Evolutionary conservation across 805 yeast genomes (phyloP).

Genomic region (Nematodospora valgi): DNA sequence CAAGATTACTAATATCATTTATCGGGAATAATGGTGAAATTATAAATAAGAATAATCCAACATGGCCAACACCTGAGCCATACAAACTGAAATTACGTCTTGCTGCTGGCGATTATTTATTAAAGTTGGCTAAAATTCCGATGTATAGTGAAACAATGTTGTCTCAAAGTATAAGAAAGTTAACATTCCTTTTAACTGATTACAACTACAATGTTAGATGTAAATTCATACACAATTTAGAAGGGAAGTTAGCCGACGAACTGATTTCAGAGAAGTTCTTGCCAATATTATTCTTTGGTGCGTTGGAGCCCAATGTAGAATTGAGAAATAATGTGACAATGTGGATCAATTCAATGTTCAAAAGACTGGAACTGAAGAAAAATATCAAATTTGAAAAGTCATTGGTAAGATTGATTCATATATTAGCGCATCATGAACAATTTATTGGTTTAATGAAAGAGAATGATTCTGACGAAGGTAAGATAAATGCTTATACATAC

Average conservation of each 20-base stretch:
- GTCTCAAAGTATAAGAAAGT: conserved; percentile 47
- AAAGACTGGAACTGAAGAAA: conserved; percentile 26
- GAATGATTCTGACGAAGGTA: conserved; percentile 14
- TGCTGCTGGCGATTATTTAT: conserved; percentile 60
- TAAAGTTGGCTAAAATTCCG: conserved; percentile 61
- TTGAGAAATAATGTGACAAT: conserved; percentile 52
- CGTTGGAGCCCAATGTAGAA: conserved; percentile 63
- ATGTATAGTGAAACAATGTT: conserved; percentile 50
- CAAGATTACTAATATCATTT: conserved; percentile 63
- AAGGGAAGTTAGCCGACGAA: conserved; percentile 48
- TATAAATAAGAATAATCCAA: conserved; percentile 40
- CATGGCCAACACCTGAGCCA: conserved; percentile 59
- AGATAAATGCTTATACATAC: conserved; percentile 42
- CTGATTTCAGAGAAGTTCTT: conserved; percentile 61
- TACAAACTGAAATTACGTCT: conserved; percentile 63
- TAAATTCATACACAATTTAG: conserved; percentile 47
- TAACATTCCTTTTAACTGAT: conserved; percentile 66
- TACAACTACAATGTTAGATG: conserved; percentile 55
- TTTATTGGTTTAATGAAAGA: conserved; percentile 41
- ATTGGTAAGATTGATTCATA: conserved; percentile 63
- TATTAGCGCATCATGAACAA: conserved; percentile 73
- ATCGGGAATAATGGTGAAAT: conserved; percentile 80
- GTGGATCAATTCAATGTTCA: conserved; percentile 68
- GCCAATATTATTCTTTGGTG: conserved; percentile 67
- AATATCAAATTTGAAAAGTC: conserved; percentile 61